These are phyloP conservation scores for Dysphania ambrosioides DNA, from an alignment of 148 eudicot genomes.

Conservation along the genomic window DNA sequence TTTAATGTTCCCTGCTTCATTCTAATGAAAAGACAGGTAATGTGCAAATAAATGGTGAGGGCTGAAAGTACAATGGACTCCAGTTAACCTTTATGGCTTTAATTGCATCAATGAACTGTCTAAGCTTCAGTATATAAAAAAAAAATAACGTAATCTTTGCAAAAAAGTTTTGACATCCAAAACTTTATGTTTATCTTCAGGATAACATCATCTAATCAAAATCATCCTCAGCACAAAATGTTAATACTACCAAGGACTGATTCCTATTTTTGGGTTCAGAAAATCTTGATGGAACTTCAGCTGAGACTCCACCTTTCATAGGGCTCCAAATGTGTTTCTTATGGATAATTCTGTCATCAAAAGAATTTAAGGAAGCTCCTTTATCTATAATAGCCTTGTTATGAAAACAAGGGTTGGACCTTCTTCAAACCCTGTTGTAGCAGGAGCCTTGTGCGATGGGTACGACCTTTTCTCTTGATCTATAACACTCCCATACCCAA, in stretches of 20 bases:
- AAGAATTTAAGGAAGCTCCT: background rate
- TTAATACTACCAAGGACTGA: no score
- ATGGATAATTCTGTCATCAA: background rate
- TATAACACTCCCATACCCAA: no score
- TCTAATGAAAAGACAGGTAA: background rate
- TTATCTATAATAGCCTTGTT: no score
- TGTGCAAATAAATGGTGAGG: background rate
- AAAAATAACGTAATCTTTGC: background rate
- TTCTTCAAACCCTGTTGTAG: no score
- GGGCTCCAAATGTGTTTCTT: background rate
- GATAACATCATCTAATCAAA: no score
- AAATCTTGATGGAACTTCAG: background rate
- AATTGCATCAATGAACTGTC: background rate
- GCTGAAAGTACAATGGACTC: background rate
- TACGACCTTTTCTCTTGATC: no score
- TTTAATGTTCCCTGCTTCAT: no score
- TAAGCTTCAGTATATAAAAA: background rate
- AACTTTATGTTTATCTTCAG: background rate
- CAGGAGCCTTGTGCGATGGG: no score
- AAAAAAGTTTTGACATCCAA: background rate
- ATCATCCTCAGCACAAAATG: no score
- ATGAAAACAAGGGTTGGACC: no score
- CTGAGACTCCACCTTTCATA: background rate
- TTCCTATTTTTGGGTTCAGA: background rate
- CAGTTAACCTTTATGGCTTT: background rate